Evolutionary conservation across 2,329 filamentous ascomycete species (phyloP).

Genomic region (Neobulgaria alba): DNA sequence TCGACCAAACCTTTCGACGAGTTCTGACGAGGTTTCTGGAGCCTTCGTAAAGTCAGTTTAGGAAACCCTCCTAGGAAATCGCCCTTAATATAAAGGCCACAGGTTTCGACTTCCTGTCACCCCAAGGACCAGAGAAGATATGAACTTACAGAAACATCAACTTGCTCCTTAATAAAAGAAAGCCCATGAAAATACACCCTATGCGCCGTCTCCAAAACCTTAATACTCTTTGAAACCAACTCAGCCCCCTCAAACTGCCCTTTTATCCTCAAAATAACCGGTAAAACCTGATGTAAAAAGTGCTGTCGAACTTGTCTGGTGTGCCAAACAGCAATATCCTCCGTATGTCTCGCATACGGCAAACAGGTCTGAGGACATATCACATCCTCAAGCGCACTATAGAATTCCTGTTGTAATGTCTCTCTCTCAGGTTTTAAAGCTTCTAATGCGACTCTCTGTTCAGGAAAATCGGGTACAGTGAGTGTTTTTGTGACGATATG

Average conservation of each 20-base stretch:
- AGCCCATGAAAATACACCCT: slow-evolving; percentile 49
- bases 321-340: slow-evolving; percentile 52
- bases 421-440: slow-evolving; percentile 12
- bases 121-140: too few relatives aligned
- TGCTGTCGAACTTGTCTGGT: slow-evolving; percentile 51
- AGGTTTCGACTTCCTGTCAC: too few relatives aligned
- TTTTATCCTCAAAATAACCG: slow-evolving; percentile 39
- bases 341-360: slow-evolving; percentile 43
- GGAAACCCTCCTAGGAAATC: too few relatives aligned
- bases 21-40: slow-evolving; percentile 30
- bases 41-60: slow-evolving; percentile 1
- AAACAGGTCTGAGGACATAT: slow-evolving; percentile 38
- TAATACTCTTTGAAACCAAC: slow-evolving; percentile 43
- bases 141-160: slow-evolving; percentile 27
- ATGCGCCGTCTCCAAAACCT: slow-evolving; percentile 51
- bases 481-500: slow-evolving; percentile 50
- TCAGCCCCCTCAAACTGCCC: slow-evolving; percentile 28
- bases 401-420: slow-evolving; percentile 35
- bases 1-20: slow-evolving; percentile 43
- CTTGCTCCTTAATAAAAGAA: slow-evolving; percentile 41
- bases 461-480: slow-evolving; percentile 45
- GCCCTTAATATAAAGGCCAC: too few relatives aligned
- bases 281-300: slow-evolving; percentile 51
- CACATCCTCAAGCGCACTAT: slow-evolving; percentile 44
- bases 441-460: slow-evolving; percentile 30